Conservation (phyloP, 2,329 filamentous ascomycete genomes). For the Zymoseptoria crescenta region DNA sequence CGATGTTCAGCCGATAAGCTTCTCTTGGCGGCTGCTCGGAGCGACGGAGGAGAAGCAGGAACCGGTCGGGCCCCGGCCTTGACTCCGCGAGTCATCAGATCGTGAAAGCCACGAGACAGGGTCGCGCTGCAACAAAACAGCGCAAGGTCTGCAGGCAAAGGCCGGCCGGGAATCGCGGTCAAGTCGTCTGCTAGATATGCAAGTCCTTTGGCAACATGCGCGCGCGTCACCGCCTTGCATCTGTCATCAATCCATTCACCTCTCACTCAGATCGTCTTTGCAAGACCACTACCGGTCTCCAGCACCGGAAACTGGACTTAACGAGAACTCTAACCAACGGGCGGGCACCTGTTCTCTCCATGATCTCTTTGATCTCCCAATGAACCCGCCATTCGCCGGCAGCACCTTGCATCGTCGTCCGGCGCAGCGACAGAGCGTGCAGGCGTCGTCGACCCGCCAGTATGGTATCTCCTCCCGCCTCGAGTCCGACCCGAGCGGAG, state of each 20-base stretch:
- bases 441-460: not conserved
- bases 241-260: not conserved
- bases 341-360: not conserved
- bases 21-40: constrained; percentile 5
- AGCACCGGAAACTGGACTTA: not conserved
- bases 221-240: not conserved
- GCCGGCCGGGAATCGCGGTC: not conserved
- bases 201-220: not conserved
- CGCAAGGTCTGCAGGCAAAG: not conserved
- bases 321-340: not conserved
- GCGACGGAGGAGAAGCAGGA: not conserved
- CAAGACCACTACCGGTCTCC: not conserved
- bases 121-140: not conserved
- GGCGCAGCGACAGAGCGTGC: no score
- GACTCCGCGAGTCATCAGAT: not conserved
- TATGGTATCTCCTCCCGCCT: not conserved
- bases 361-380: not conserved
- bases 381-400: not conserved
- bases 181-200: not conserved
- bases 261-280: not conserved
- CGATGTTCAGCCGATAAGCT: not conserved
- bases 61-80: not conserved
- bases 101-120: not conserved
- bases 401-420: no score
- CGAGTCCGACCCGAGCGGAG: not conserved